Conservation (phyloP, 768 basidiomycete species). For the Krasilnikovozyma curviuscula region DNA sequence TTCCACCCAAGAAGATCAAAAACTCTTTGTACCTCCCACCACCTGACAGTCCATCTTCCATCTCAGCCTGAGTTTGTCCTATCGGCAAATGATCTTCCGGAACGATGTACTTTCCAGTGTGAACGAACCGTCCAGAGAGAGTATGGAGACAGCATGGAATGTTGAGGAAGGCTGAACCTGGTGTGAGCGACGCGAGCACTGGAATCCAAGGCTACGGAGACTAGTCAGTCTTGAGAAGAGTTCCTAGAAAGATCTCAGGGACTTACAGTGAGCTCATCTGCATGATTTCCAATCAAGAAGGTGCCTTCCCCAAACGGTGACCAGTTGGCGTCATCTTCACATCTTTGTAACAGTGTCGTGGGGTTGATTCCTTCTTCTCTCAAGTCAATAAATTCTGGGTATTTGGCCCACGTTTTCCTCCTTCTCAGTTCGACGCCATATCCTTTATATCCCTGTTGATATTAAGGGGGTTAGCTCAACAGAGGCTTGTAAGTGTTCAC, state of each 20-base stretch:
- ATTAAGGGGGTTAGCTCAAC: too few species aligned
- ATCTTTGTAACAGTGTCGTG: too few species aligned
- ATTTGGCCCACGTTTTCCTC: too few species aligned
- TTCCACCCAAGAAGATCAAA: slow-evolving; percentile 61
- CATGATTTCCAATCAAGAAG: slow-evolving; percentile 87
- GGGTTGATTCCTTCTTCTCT: too few species aligned
- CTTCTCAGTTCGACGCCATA: too few species aligned
- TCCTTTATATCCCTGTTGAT: too few species aligned
- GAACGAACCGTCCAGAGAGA: too few species aligned
- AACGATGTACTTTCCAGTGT: slow-evolving; percentile 7
- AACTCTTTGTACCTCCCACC: slow-evolving; percentile 56
- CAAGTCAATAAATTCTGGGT: too few species aligned
- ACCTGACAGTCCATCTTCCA: slow-evolving; percentile 44
- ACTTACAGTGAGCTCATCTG: slow-evolving; percentile 62
- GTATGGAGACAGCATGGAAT: slow-evolving; percentile 70
- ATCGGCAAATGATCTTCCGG: not conserved
- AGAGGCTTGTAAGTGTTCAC: too few species aligned
- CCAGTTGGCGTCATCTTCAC: too few species aligned
- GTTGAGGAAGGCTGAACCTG: slow-evolving; percentile 22
- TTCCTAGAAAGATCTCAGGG: not conserved
- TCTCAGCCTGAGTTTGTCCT: slow-evolving; percentile 21
- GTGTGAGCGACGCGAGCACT: slow-evolving; percentile 45
- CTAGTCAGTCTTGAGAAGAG: not conserved
- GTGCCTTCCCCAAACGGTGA: slow-evolving; percentile 31
- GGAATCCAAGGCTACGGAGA: slow-evolving; percentile 54